Evolutionary conservation across 2,329 filamentous ascomycete genomes (phyloP).

Genomic region (Basipetospora chlamydospora): DNA sequence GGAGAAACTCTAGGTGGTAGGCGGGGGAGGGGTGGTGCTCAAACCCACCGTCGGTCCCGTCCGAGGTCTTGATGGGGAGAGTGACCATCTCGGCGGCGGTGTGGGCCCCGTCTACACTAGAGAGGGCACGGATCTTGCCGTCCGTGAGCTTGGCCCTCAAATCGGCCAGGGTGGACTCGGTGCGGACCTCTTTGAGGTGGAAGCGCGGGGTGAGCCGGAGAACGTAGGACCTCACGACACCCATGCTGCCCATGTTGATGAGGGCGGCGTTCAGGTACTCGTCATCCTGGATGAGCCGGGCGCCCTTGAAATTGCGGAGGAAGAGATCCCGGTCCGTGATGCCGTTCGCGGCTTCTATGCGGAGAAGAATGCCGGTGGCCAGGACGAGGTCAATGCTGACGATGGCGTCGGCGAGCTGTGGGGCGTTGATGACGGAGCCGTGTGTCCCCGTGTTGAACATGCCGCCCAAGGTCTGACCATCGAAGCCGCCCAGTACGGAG

Average conservation of each 20-base stretch:
- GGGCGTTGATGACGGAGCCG: slow-evolving; percentile 3
- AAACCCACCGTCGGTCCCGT: slow-evolving; percentile 4
- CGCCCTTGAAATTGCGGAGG: not conserved
- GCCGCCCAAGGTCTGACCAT: slow-evolving; percentile 6
- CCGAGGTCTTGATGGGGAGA: not conserved
- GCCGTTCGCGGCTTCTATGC: slow-evolving; percentile 3
- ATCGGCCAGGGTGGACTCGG: slow-evolving; percentile 1
- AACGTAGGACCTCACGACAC: slow-evolving; percentile 4
- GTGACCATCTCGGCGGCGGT: slow-evolving; percentile 1
- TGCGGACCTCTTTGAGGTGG: slow-evolving; percentile 5
- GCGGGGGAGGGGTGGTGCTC: slow-evolving; percentile 1
- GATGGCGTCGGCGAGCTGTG: slow-evolving; percentile 4
- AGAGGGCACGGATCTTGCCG: slow-evolving; percentile 2
- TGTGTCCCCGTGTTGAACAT: slow-evolving; percentile 7
- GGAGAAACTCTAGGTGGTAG: slow-evolving; percentile 5
- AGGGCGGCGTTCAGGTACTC: slow-evolving; percentile 4
- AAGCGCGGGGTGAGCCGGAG: slow-evolving; percentile 3
- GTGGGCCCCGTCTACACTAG: not conserved
- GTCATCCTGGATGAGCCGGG: slow-evolving; percentile 3
- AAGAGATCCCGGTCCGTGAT: slow-evolving; percentile 4
- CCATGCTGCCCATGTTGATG: slow-evolving; percentile 7
- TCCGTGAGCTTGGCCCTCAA: slow-evolving; percentile 1
- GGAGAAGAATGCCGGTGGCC: slow-evolving; percentile 1
- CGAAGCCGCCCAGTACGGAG: slow-evolving; percentile 5
- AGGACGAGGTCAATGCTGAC: slow-evolving; percentile 3